A percentile compares a stretch with the other conserved stretches of the same genome.
These are phyloP conservation scores for Ramularia endophylla DNA, from an alignment of 2,329 filamentous ascomycete genomes.

Conservation along the genomic window DNA sequence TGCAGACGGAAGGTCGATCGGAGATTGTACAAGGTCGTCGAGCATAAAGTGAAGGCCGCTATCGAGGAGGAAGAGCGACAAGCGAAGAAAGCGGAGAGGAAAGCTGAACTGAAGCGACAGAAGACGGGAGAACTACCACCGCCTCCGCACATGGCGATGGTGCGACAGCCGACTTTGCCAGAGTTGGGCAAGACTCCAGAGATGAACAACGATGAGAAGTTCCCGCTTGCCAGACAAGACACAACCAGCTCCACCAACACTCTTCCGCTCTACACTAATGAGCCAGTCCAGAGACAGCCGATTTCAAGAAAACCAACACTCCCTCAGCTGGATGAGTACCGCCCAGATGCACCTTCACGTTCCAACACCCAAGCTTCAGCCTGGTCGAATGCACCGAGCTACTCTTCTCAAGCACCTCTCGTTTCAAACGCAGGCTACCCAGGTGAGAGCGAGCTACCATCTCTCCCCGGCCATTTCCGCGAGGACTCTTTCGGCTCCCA, in stretches of 20 bases:
- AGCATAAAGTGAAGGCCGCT: slow-evolving; percentile 80
- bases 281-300: slow-evolving; percentile 30
- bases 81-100: slow-evolving; percentile 49
- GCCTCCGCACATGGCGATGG: slow-evolving; percentile 12
- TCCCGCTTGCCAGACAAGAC: slow-evolving; percentile 31
- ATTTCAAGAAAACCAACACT: slow-evolving; percentile 38
- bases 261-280: slow-evolving; percentile 45
- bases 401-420: slow-evolving; percentile 59
- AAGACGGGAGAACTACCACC: slow-evolving; percentile 25
- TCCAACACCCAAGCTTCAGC: slow-evolving; percentile 52
- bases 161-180: slow-evolving; percentile 61
- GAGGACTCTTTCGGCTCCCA: slow-evolving; percentile 15
- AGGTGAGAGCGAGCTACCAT: slow-evolving; percentile 16
- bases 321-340: slow-evolving; percentile 28
- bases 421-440: slow-evolving; percentile 49
- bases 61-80: slow-evolving; percentile 66
- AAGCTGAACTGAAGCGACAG: slow-evolving; percentile 44
- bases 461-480: slow-evolving; percentile 15
- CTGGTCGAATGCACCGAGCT: slow-evolving; percentile 47
- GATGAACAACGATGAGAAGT: slow-evolving; percentile 44
- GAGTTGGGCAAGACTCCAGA: slow-evolving; percentile 52
- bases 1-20: slow-evolving; percentile 89
- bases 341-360: slow-evolving; percentile 33
- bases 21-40: slow-evolving; percentile 76
- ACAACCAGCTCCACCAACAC: slow-evolving; percentile 33